Evolutionary conservation across 176 grass and related monocot species (phyloP).

Genomic region (Oryza meridionalis): DNA sequence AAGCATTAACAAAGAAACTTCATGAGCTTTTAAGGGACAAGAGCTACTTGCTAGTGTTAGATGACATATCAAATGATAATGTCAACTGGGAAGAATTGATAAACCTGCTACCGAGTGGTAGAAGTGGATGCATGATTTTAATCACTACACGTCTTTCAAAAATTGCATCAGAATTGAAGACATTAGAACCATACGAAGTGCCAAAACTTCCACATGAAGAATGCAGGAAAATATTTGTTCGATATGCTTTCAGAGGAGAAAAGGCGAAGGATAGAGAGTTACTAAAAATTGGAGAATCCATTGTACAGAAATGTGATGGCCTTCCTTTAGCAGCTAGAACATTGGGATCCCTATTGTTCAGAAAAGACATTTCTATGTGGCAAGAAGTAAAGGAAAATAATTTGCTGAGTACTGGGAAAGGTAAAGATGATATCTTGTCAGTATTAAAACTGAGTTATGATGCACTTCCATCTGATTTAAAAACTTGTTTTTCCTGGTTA

Average conservation of each 20-base stretch:
- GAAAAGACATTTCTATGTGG: neutral
- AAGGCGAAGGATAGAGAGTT: neutral
- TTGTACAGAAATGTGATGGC: slow-evolving; percentile 1
- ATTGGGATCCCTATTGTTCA: slow-evolving; percentile 1
- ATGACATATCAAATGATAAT: slow-evolving; percentile 6
- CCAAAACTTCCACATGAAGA: neutral
- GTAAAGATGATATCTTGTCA: neutral
- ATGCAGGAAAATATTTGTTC: slow-evolving; percentile 8
- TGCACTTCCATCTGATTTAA: slow-evolving; percentile 16
- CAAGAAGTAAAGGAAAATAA: neutral
- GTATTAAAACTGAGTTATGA: slow-evolving; percentile 29
- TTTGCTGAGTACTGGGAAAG: neutral
- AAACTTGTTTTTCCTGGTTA: neutral
- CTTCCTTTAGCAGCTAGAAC: slow-evolving; percentile 15
- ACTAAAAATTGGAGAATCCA: neutral
- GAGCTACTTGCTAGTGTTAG: slow-evolving; percentile 28
- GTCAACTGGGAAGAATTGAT: neutral
- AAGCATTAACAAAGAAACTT: neutral
- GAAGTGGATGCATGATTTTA: neutral
- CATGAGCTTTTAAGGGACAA: neutral
- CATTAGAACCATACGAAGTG: neutral
- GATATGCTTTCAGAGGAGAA: neutral
- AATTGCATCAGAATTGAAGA: neutral
- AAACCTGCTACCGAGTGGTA: neutral
- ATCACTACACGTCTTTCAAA: neutral